Conservation (phyloP, 805 yeast species). For the Hanseniaspora taiwanica region DNA sequence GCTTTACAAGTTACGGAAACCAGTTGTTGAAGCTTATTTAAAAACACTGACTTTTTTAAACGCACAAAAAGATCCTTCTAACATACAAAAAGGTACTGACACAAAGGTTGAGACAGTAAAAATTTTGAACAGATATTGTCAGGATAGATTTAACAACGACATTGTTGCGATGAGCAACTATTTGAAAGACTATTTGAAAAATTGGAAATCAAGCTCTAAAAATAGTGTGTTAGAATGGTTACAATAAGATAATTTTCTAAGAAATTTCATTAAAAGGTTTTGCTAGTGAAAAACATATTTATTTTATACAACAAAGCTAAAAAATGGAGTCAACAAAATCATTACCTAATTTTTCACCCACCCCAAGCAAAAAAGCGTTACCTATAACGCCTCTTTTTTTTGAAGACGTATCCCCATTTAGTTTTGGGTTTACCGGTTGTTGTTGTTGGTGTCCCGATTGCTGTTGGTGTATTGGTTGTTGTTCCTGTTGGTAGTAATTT, state of each 20-base stretch:
- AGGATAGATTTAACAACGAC: background rate
- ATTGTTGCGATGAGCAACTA: background rate
- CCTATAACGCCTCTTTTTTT: constrained; percentile 73
- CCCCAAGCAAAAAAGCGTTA: constrained; percentile 89
- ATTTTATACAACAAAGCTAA: no score
- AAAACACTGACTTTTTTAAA: background rate
- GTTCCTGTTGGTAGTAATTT: constrained; percentile 29
- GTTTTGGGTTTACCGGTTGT: constrained; percentile 14
- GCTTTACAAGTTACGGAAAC: background rate
- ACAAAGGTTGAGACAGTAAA: background rate
- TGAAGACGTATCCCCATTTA: constrained; percentile 27
- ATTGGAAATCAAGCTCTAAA: background rate
- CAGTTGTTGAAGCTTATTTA: background rate
- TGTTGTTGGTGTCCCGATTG: constrained; percentile 24
- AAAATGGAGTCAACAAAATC: constrained; percentile 66
- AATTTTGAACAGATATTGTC: background rate
- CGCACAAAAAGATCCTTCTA: background rate
- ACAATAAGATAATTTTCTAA: background rate
- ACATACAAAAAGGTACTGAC: background rate
- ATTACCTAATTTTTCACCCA: constrained; percentile 89
- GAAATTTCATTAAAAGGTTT: background rate
- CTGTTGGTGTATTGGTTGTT: constrained; percentile 22
- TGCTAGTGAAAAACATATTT: no score
- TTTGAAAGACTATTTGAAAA: background rate
- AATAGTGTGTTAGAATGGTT: background rate